Base-by-base conservation (phyloP, 495 filamentous ascomycete species). In the Aspergillus saccharolyticus region DNA sequence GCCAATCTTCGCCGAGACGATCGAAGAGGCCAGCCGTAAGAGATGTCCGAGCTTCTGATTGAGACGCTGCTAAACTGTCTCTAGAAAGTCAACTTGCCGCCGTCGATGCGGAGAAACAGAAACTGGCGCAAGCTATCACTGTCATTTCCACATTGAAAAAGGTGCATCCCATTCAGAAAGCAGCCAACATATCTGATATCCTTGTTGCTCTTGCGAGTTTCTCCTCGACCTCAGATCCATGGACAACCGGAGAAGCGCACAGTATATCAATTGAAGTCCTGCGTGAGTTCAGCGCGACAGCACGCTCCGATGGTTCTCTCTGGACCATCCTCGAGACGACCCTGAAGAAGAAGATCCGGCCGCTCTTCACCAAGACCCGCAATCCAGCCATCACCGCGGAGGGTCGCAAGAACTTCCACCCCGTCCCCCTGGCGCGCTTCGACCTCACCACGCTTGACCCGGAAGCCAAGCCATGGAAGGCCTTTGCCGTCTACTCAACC, bases 381-480 rank as follows among this genome's bases (percentile, higher is more conserved):
- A 83, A 85, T 10, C 66, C 78, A 0, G 74, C 80, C n/a, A 76
- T 90, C 58, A 90, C 87, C 0, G 66, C 78, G 3, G 75, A 79
- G 8, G 83, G 85, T 44, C 73, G 87, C 42, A 86, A 84, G 70
- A 79, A 83, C 44, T 77, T 81, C 53, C 73, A 83, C 56, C 75
- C 79, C 15, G 57, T 72, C 54, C 72, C 66, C 60, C 66, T 58
- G 59, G 72, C 57, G 52, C 66, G 73, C 0, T 77, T 75, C 25
- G 76, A 80, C 44, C 60, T 69, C 25, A 81, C 77, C 28, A 58
- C 77, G 7, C 60, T 78, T 45, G 80, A 83, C 57, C 74, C 73
- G 3, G 70, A 70, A 10, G 62, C 58, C 0, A 90, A 87, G 68
- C 88, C 88, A 3, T 96, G 91, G 91, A 93, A 91, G 63, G 82